These are phyloP conservation scores for Butyriboletus loyo DNA, from an alignment of 768 basidiomycete species.

Conservation along the genomic window DNA sequence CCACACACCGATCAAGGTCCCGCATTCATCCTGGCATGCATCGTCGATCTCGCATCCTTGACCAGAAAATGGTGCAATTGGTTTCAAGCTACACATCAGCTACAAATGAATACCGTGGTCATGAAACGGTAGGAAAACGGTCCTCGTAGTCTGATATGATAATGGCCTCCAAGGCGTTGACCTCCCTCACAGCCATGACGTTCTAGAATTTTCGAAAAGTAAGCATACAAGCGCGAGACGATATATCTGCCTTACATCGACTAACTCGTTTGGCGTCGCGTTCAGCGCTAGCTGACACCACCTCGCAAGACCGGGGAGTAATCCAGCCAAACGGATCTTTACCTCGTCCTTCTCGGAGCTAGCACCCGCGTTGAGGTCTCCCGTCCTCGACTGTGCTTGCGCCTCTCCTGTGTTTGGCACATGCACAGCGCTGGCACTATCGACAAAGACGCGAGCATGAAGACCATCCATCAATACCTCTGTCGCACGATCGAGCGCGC, in stretches of 20 bases:
- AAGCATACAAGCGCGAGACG: slow-evolving; percentile 2
- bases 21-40: background rate
- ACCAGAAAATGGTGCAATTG: background rate
- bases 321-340: slow-evolving; percentile 68
- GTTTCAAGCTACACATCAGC: background rate
- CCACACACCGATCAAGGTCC: background rate
- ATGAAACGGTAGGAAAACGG: slow-evolving; percentile 26
- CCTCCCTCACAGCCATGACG: slow-evolving; percentile 59
- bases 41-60: background rate
- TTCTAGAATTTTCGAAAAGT: slow-evolving; percentile 38
- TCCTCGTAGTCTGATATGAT: slow-evolving; percentile 69
- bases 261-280: slow-evolving; percentile 72
- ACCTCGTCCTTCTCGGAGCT: slow-evolving; percentile 33
- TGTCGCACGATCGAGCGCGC: slow-evolving; percentile 69
- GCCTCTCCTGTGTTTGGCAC: slow-evolving; percentile 9
- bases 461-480: slow-evolving; percentile 62
- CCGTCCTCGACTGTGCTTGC: slow-evolving; percentile 6
- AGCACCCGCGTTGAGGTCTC: slow-evolving; percentile 15
- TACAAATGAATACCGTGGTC: background rate
- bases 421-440: slow-evolving; percentile 16
- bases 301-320: slow-evolving; percentile 75
- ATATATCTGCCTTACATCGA: slow-evolving; percentile 60
- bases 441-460: slow-evolving; percentile 59
- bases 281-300: slow-evolving; percentile 73
- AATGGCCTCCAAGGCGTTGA: slow-evolving; percentile 67